Base-by-base conservation (phyloP, 2,329 filamentous ascomycete genomes). In the Tolypocladium inflatum region DNA sequence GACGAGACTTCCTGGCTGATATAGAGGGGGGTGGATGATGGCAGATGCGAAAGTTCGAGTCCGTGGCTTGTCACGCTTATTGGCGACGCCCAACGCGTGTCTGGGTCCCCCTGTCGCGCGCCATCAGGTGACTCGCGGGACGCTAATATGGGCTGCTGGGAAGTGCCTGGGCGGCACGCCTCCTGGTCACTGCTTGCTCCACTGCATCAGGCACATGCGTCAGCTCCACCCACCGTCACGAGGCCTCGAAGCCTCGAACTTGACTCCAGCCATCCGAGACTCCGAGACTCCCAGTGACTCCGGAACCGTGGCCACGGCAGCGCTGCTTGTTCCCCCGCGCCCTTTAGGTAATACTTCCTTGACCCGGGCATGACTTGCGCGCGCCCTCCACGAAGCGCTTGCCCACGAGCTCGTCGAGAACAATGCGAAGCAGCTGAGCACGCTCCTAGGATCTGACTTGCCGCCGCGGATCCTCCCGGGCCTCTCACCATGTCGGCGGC, bases 121-220 rank as follows among this genome's bases (percentile, higher is more conserved):
- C 68, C 61, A 52, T 69, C 68, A 57, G 68, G 65, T 61, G 65
- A 68, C 61, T 64, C 42, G 21, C 61, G 39, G 64, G 23, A 3
- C 45, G 26, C 26, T 30, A 33, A 19, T 19, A 30, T 48, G 43
- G 43, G 23, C 26, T 48, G 15, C 23, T 30, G 2, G 26, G 30
- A 33, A 33, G 30, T 8, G 30, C 30, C 26, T 4, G 3, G 26
- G 26, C 26, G 26, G 26, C 26, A 30, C 13, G 43, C 23, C 43
- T 30, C 43, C 23, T 43, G 42, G 42, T 45, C 42, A 45, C 42
- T 26, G 21, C 21, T 11, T 48, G 43, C 23, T 13, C 10, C 43
- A 30, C 43, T 4, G 23, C 45, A 50, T 19, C 45, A 33, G 30
- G 30, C 30, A 33, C 30, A 33, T 33, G 30, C 30, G 8, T 33